Percentiles rank a stretch among this genome's conserved stretches.
These are phyloP conservation scores for Leccinum pellstonianum DNA, from an alignment of 768 basidiomycete genomes.

Conservation along the genomic window DNA sequence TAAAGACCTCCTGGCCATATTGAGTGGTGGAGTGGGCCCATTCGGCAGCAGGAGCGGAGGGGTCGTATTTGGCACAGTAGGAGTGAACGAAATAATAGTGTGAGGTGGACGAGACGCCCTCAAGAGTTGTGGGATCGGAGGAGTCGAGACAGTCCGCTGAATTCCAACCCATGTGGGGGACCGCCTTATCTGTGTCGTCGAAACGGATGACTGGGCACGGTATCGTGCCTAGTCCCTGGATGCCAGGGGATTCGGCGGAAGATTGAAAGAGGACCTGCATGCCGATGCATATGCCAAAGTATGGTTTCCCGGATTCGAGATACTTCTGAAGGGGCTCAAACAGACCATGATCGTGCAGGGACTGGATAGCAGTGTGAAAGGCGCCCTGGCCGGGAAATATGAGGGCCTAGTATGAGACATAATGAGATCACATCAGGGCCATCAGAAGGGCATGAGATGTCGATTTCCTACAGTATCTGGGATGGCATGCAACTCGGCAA, in stretches of 20 bases:
- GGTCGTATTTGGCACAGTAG: slow-evolving; percentile 77
- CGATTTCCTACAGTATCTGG: slow-evolving; percentile 52
- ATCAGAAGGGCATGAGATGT: slow-evolving; percentile 2
- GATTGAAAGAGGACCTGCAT: slow-evolving; percentile 93
- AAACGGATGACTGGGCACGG: slow-evolving; percentile 81
- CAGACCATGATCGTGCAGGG: slow-evolving; percentile 70
- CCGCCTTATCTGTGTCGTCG: slow-evolving; percentile 69
- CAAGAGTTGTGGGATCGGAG: slow-evolving; percentile 38
- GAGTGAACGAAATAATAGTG: slow-evolving; percentile 99
- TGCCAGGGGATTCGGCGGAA: slow-evolving; percentile 71
- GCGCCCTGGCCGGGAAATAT: slow-evolving; percentile 97
- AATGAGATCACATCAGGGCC: slow-evolving; percentile 9
- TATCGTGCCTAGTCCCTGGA: slow-evolving; percentile 79
- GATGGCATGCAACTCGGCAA: slow-evolving; percentile 47
- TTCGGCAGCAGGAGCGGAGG: slow-evolving; percentile 54
- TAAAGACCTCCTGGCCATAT: slow-evolving; percentile 91
- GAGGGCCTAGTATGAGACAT: slow-evolving; percentile 59
- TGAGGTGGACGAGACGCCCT: slow-evolving; percentile 49
- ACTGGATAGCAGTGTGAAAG: slow-evolving; percentile 83
- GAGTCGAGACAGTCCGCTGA: slow-evolving; percentile 57
- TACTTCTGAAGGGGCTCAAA: slow-evolving; percentile 79
- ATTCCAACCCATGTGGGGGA: slow-evolving; percentile 99
- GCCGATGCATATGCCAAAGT: slow-evolving; percentile 98
- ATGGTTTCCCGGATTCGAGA: slow-evolving; percentile 84
- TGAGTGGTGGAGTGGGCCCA: slow-evolving; percentile 89